These are phyloP conservation scores for Thelonectria discophora DNA, from an alignment of 2,329 filamentous ascomycete genomes.

Conservation along the genomic window DNA sequence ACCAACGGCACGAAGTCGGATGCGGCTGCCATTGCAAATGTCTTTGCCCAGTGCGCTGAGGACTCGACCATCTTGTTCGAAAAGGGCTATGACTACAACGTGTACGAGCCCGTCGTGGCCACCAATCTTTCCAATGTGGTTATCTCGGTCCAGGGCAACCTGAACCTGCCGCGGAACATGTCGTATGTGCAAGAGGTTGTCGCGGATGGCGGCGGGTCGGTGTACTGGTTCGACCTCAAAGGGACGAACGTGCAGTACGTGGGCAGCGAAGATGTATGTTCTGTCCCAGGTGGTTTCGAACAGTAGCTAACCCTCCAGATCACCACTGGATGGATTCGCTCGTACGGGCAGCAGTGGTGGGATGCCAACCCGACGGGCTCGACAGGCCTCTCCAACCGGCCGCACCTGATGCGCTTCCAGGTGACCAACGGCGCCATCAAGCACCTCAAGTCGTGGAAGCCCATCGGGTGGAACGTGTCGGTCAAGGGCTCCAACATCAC, in stretches of 20 bases:
- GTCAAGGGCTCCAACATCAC: constrained; percentile 25
- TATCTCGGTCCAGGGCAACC: constrained; percentile 21
- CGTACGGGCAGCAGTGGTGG: constrained; percentile 24
- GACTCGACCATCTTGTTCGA: constrained; percentile 22
- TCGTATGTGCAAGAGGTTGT: constrained; percentile 22
- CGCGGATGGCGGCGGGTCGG: constrained; percentile 15
- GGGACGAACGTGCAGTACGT: constrained; percentile 23
- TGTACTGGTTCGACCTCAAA: constrained; percentile 23
- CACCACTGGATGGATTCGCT: constrained; percentile 23
- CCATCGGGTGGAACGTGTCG: constrained; percentile 23
- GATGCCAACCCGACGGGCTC: constrained; percentile 21
- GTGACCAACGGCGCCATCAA: constrained; percentile 23
- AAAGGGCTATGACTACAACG: constrained; percentile 22
- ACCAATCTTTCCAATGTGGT: constrained; percentile 18
- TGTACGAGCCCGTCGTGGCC: constrained; percentile 19
- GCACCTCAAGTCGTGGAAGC: constrained; percentile 25
- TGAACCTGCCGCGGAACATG: constrained; percentile 20
- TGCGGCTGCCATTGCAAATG: constrained; percentile 7
- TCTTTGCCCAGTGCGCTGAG: constrained; percentile 13
- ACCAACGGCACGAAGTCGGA: constrained; percentile 17
- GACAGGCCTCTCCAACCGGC: constrained; percentile 18
- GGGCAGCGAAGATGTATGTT: constrained; percentile 13
- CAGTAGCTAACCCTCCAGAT: constrained; percentile 1
- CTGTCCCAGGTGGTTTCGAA: background rate
- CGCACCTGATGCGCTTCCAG: constrained; percentile 23